Conservation (phyloP, 495 filamentous ascomycete genomes). For the Penicillium dipodomyicola region DNA sequence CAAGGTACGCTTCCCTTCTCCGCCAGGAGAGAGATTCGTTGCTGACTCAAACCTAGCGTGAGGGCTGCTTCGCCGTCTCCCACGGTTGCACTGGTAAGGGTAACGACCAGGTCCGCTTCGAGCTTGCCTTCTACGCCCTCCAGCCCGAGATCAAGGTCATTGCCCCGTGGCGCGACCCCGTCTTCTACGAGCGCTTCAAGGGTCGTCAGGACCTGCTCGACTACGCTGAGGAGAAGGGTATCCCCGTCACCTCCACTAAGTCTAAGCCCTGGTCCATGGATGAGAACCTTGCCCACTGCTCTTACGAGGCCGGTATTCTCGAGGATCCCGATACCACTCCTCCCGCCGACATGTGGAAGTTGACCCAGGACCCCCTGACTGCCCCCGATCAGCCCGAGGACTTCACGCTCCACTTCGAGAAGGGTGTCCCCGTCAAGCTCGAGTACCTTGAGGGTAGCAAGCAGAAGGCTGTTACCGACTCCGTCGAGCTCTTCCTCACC, state of each 20-base stretch:
- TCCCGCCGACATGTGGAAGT: constrained; percentile 81
- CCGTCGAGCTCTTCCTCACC: constrained; percentile 75
- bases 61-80: constrained; percentile 55
- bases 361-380: constrained; percentile 69
- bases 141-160: constrained; percentile 80
- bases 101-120: constrained; percentile 86
- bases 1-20: constrained; percentile 15
- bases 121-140: constrained; percentile 71
- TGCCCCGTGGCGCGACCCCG: constrained; percentile 81
- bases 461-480: constrained; percentile 65
- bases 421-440: constrained; percentile 78
- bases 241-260: constrained; percentile 87
- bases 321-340: constrained; percentile 56
- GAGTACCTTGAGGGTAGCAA: constrained; percentile 49
- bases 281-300: constrained; percentile 89
- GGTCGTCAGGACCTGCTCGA: constrained; percentile 87
- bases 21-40: background rate
- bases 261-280: constrained; percentile 78
- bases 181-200: constrained; percentile 78
- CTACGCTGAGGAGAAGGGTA: constrained; percentile 73
- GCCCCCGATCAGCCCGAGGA: constrained; percentile 75
- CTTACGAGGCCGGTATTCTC: constrained; percentile 76
- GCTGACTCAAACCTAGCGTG: constrained; percentile 21
- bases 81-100: constrained; percentile 88
- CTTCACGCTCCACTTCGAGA: constrained; percentile 77